Evolutionary conservation across 257 asterid species (phyloP).

Genomic region (Solanum gracilifrons): DNA sequence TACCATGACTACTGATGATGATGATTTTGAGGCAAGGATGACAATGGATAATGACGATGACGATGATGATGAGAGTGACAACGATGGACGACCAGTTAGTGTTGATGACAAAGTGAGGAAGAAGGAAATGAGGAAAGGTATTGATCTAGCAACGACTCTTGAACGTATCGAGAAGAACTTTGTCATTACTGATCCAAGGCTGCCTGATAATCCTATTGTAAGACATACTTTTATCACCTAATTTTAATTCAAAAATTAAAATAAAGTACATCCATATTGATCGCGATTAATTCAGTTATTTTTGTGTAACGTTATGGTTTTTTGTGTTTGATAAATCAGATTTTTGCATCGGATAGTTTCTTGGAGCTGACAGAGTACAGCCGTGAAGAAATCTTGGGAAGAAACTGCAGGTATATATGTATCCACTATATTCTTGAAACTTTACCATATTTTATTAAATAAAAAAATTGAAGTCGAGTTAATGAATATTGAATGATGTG

Average conservation of each 20-base stretch:
- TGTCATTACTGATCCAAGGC: constrained; percentile 95
- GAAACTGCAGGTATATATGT: constrained; percentile 71
- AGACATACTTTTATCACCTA: constrained; percentile 12
- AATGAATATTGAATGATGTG: background rate
- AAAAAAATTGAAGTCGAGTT: background rate
- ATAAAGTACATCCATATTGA: background rate
- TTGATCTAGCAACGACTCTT: constrained; percentile 94
- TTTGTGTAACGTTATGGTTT: background rate
- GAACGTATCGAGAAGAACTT: constrained; percentile 98
- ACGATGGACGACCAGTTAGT: constrained; percentile 72
- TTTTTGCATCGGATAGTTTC: constrained; percentile 98
- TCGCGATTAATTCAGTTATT: background rate
- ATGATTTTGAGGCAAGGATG: constrained; percentile 30
- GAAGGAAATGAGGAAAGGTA: constrained; percentile 98
- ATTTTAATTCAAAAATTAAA: background rate
- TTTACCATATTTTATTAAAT: no score
- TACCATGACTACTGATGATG: constrained; percentile 14
- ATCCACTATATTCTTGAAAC: no score
- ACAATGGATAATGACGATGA: constrained; percentile 30
- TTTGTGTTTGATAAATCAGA: constrained; percentile 24
- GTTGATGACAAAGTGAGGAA: constrained; percentile 90
- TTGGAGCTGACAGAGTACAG: constrained; percentile 97
- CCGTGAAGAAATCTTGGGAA: constrained; percentile 91
- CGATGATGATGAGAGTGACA: constrained; percentile 31
- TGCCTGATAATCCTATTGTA: constrained; percentile 97